Evolutionary conservation across 208 protist genomes (phyloP).

Genomic region (Tetramitus jugosus): DNA sequence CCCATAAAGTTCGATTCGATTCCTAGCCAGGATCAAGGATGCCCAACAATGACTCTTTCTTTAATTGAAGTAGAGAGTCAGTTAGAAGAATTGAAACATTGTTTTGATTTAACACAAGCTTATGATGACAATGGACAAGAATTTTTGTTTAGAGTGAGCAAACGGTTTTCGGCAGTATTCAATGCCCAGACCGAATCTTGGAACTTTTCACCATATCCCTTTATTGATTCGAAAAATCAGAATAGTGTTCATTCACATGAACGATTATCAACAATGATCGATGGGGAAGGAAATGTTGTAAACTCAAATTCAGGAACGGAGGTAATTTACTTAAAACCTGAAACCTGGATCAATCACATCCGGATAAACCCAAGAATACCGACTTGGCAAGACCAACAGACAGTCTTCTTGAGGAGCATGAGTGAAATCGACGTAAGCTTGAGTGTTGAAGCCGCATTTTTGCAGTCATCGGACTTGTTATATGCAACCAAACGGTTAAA

Average conservation of each 20-base stretch:
- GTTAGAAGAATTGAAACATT: conserved; percentile 32
- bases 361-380: background rate
- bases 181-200: conserved; percentile 23
- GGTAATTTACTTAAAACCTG: conserved; percentile 13
- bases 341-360: background rate
- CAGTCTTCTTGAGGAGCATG: background rate
- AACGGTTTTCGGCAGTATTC: conserved; percentile 36
- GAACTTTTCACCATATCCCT: conserved; percentile 29
- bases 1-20: too few relatives aligned
- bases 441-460: conserved; percentile 22
- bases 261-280: background rate
- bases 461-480: conserved; percentile 31
- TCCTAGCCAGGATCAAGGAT: too few relatives aligned
- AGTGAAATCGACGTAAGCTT: conserved; percentile 12
- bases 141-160: conserved; percentile 34
- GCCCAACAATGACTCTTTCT: conserved; percentile 11
- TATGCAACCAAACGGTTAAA: conserved; percentile 29
- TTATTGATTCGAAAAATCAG: background rate
- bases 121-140: conserved; percentile 33
- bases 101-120: conserved; percentile 26
- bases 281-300: background rate
- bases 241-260: too few relatives aligned
- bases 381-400: conserved; percentile 8
- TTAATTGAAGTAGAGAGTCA: conserved; percentile 30
- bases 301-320: too few relatives aligned